Evolutionary conservation across 805 yeast genomes (phyloP).

Genomic region (Pichia eremophila): DNA sequence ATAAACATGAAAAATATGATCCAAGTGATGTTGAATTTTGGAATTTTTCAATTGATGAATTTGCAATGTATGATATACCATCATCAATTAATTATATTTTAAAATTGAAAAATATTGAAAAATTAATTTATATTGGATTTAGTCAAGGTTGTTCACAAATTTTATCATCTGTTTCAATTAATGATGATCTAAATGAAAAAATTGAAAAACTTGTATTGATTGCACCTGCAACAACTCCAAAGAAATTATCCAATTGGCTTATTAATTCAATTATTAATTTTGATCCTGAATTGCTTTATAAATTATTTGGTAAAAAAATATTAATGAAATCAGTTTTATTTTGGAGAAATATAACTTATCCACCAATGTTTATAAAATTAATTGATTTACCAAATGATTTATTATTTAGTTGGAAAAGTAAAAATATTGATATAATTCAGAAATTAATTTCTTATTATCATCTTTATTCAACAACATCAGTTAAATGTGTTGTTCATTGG

Average conservation of each 20-base stretch:
- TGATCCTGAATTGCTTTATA: constrained; percentile 63
- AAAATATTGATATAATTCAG: constrained; percentile 62
- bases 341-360: constrained; percentile 73
- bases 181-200: constrained; percentile 55
- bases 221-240: constrained; percentile 94
- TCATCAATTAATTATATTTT: constrained; percentile 70
- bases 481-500: constrained; percentile 93
- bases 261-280: constrained; percentile 71
- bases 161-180: constrained; percentile 70
- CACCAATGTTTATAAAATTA: constrained; percentile 59
- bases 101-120: constrained; percentile 32
- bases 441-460: constrained; percentile 78
- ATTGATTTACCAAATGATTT: constrained; percentile 63
- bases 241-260: constrained; percentile 66
- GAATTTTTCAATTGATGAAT: constrained; percentile 90
- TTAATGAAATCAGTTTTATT: constrained; percentile 51
- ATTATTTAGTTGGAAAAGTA: constrained; percentile 73
- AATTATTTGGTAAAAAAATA: constrained; percentile 66
- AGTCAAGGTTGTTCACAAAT: constrained; percentile 95
- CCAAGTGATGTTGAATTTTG: constrained; percentile 49
- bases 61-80: constrained; percentile 87
- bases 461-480: constrained; percentile 83
- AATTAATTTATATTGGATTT: constrained; percentile 74
- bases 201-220: constrained; percentile 42
- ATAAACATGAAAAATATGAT: constrained; percentile 52